Conservation (phyloP, 441 rosid genomes). For the Croton laevigatus region DNA sequence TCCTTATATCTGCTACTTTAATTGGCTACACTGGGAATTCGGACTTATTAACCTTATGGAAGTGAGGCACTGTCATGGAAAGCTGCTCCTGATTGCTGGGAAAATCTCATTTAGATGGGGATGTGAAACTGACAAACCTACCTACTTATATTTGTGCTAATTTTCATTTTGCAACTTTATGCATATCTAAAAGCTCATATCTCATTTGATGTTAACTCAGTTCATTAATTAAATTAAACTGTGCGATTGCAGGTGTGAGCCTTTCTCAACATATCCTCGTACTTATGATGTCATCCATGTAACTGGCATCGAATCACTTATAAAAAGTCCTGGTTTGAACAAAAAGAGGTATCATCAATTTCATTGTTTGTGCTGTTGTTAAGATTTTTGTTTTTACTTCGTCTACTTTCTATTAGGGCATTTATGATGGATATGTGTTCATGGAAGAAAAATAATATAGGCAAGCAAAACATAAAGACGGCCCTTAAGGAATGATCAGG, state of each 20-base stretch:
- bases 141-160: too few relatives aligned
- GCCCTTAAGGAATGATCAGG: background rate
- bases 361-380: background rate
- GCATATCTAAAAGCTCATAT: background rate
- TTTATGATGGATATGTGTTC: background rate
- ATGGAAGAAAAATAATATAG: background rate
- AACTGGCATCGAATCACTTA: conserved; percentile 68
- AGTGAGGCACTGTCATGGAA: background rate
- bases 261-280: conserved; percentile 98
- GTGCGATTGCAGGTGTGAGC: conserved; percentile 76
- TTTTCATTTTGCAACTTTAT: background rate
- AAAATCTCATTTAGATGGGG: too few relatives aligned
- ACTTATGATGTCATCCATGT: conserved; percentile 87
- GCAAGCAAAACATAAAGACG: background rate
- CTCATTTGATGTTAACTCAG: background rate
- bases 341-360: conserved; percentile 54
- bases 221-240: conserved; percentile 5
- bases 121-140: too few relatives aligned
- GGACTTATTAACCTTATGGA: background rate
- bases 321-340: conserved; percentile 48
- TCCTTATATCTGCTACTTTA: background rate
- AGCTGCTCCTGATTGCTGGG: too few relatives aligned
- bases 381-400: background rate
- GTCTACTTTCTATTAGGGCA: too few relatives aligned
- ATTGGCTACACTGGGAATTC: background rate